Percentiles rank a stretch among this genome's conserved stretches.
phyloP scores from a whole-genome alignment of 768 basidiomycete genomes.

The Pisolithus marmoratus region DNA sequence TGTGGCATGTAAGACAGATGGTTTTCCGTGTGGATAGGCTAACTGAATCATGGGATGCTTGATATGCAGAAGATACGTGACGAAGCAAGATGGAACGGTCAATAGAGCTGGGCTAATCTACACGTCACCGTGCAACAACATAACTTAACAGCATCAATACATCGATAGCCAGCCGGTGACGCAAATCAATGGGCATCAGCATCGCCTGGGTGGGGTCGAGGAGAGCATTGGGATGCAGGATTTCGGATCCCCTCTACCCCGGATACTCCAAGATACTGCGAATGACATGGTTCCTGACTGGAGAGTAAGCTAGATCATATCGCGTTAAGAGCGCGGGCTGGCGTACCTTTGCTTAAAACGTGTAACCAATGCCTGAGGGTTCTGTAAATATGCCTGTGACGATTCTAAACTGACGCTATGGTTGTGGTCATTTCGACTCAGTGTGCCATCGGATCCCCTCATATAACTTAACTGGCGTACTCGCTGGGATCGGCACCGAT shows the following conservation, averaged over 20 bases:
- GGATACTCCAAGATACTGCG: slow-evolving; percentile 56
- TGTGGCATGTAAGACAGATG: too few relatives aligned
- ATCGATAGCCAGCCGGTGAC: too few relatives aligned
- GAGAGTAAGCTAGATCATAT: slow-evolving; percentile 7
- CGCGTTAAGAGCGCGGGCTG: not conserved
- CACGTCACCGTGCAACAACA: too few relatives aligned
- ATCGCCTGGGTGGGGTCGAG: too few relatives aligned
- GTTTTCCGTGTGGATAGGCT: too few relatives aligned
- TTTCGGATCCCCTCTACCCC: slow-evolving; percentile 4
- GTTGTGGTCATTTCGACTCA: slow-evolving; percentile 6
- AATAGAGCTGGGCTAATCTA: too few relatives aligned
- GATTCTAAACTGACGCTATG: slow-evolving; percentile 17
- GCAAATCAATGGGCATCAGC: too few relatives aligned
- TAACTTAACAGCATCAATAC: too few relatives aligned
- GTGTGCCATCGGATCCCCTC: not conserved
- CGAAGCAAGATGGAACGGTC: too few relatives aligned
- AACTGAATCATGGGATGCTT: too few relatives aligned
- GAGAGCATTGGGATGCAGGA: too few relatives aligned
- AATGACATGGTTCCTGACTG: slow-evolving; percentile 45
- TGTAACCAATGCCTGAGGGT: slow-evolving; percentile 46
- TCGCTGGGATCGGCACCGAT: slow-evolving; percentile 38
- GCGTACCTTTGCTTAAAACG: slow-evolving; percentile 66
- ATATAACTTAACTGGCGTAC: slow-evolving; percentile 12
- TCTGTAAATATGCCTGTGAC: slow-evolving; percentile 25
- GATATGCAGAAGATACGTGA: too few relatives aligned